phyloP scores from a whole-genome alignment of 2,329 filamentous ascomycete genomes.

The Sclerotinia borealis region DNA sequence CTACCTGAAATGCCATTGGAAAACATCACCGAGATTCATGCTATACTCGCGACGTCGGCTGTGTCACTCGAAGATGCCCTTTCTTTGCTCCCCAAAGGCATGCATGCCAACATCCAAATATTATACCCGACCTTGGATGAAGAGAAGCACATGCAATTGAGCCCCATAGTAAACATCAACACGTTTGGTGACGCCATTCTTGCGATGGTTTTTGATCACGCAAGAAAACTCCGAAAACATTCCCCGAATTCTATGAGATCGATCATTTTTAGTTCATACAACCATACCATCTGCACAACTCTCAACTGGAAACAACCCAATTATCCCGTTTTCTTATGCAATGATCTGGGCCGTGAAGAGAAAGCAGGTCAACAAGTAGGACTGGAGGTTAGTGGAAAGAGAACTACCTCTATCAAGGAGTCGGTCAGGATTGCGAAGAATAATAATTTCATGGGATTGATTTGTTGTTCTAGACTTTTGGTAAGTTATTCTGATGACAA shows the following conservation, averaged over 20 bases:
- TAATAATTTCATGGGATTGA: slow-evolving; percentile 97
- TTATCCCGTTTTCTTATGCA: slow-evolving; percentile 92
- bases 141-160: slow-evolving; percentile 62
- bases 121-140: slow-evolving; percentile 76
- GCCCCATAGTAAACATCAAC: slow-evolving; percentile 78
- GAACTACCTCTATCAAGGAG: slow-evolving; percentile 85
- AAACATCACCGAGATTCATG: slow-evolving; percentile 61
- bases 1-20: slow-evolving; percentile 43
- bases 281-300: slow-evolving; percentile 81
- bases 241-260: slow-evolving; percentile 72
- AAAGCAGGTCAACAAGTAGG: slow-evolving; percentile 25
- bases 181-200: slow-evolving; percentile 78
- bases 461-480: slow-evolving; percentile 81
- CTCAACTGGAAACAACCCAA: slow-evolving; percentile 99
- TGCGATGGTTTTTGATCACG: slow-evolving; percentile 84
- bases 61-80: slow-evolving; percentile 76
- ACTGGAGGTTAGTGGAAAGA: slow-evolving; percentile 53
- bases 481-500: slow-evolving; percentile 48
- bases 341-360: slow-evolving; percentile 70
- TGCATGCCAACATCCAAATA: slow-evolving; percentile 89
- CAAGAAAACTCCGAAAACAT: slow-evolving; percentile 58
- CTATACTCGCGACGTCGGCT: slow-evolving; percentile 67
- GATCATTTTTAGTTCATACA: slow-evolving; percentile 92
- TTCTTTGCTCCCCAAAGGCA: slow-evolving; percentile 63
- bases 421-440: slow-evolving; percentile 86